Evolutionary conservation across 176 grass and related monocot species (phyloP).

Genomic region (Cenchrus fungigraminus): DNA sequence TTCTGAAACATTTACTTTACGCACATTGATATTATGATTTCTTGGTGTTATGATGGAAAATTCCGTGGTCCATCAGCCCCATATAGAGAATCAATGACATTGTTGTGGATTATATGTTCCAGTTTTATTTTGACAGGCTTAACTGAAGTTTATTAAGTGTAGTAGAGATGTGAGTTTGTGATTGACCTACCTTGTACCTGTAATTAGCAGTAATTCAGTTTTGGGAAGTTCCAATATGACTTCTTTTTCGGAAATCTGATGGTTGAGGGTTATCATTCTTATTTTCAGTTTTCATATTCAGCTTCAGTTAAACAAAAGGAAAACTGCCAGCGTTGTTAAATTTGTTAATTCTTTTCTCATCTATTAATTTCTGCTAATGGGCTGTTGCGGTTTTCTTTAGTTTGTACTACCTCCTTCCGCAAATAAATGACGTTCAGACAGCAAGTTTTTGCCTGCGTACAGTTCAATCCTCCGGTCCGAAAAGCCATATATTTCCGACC

Average conservation of each 20-base stretch:
- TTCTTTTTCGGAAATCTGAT: neutral
- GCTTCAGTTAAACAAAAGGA: neutral
- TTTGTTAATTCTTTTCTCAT: neutral
- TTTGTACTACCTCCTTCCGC: neutral
- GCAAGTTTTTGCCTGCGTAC: no score
- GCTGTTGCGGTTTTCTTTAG: neutral
- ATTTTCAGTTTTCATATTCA: neutral
- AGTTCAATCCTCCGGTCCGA: no score
- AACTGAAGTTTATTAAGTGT: constrained; percentile 1
- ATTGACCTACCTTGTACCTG: neutral
- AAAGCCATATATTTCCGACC: no score
- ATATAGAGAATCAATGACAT: neutral
- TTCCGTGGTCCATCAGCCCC: neutral
- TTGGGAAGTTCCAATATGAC: neutral
- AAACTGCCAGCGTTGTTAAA: neutral
- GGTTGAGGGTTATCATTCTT: neutral
- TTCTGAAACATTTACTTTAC: neutral
- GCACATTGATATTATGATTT: neutral
- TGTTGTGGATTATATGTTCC: neutral
- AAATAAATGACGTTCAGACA: no score
- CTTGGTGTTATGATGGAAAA: neutral
- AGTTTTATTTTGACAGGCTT: neutral
- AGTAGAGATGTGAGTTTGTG: neutral
- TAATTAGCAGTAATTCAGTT: neutral
- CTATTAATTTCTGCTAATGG: constrained; percentile 22